Evolutionary conservation across 2,329 filamentous ascomycete species (phyloP), one percentile per base, ranked within the genome.

Genomic region (Eutypa lata): DNA sequence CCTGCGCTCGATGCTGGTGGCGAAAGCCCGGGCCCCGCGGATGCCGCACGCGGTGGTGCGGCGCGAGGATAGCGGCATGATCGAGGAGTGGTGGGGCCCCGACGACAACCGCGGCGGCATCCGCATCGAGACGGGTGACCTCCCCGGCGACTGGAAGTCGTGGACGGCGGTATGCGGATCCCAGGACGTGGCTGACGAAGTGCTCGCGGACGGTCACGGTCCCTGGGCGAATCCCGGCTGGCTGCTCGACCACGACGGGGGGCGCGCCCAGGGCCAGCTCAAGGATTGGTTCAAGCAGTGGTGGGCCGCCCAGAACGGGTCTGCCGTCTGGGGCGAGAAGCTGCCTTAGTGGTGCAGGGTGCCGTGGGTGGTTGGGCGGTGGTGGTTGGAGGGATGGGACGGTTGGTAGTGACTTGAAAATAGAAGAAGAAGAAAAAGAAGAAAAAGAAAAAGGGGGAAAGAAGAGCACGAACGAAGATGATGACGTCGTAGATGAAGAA

Each of bases 51-150:
- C 49, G 18, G 40, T 46, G 22, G 49, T 51, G n/a, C 18, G 33
- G 26, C 19, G 26, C 11, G 26, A 7, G 10, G 43, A 51, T 10
- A 31, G 10, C 26, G 26, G 26, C 26, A 31, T 10, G 8, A 22
- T 14, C 26, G 49, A 51, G 49, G 42, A 51, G 33, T 51, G 49
- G 49, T 51, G 49, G 49, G 43, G 43, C 21, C 49, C 49, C 13
- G 22, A 46, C 33, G 49, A 51, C 5, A 28, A 26, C 18, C 42
- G 42, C 16, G 49, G 40, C 42, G 49, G 49, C 38, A n/a, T 46
- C 24, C 33, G 42, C 18, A 38, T 47, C 28, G 49, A 51, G 21
- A 43, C 42, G n/a, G 48, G 48, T n/a, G 16, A 19, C 22, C 42
- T 28, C 13, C 49, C 49, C 14, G 49, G 49, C 42, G 49, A 33